These are phyloP conservation scores for Asterella californica DNA, from an alignment of 225 moss, liverwort and hornwort species.

Conservation along the genomic window DNA sequence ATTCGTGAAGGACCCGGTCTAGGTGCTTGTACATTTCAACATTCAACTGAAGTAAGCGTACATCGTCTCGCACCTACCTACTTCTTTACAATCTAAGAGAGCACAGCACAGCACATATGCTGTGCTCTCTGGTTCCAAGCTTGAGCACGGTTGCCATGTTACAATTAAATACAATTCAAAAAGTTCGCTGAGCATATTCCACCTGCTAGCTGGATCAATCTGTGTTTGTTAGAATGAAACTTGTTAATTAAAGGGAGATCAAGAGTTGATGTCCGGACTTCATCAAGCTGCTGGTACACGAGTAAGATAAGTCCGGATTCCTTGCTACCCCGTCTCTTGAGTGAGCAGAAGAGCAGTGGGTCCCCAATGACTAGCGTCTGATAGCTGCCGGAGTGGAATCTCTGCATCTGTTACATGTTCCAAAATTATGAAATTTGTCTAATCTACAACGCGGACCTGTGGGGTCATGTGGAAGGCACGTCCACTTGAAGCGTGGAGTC, in stretches of 20 bases:
- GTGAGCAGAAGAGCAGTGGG: background rate
- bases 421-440: background rate
- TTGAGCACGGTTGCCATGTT: background rate
- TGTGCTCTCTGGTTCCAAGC: constrained; percentile 9
- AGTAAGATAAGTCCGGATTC: background rate
- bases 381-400: background rate
- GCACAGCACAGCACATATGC: no score
- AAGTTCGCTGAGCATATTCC: background rate
- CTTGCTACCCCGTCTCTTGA: background rate
- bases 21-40: background rate
- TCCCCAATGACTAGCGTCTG: background rate
- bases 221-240: background rate
- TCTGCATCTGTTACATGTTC: background rate
- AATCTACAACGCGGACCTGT: constrained; percentile 15
- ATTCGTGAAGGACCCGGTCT: background rate
- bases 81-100: background rate
- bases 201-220: background rate
- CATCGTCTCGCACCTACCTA: constrained; percentile 1
- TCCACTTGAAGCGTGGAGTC: no score
- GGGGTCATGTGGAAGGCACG: no score
- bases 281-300: background rate
- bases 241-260: background rate
- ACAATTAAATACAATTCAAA: background rate
- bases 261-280: background rate
- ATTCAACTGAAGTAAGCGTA: background rate